Percentiles rank a stretch among this genome's conserved stretches.
These are phyloP conservation scores for Effrenium voratum DNA, from an alignment of 73 alveolate genomes.

Conservation along the genomic window DNA sequence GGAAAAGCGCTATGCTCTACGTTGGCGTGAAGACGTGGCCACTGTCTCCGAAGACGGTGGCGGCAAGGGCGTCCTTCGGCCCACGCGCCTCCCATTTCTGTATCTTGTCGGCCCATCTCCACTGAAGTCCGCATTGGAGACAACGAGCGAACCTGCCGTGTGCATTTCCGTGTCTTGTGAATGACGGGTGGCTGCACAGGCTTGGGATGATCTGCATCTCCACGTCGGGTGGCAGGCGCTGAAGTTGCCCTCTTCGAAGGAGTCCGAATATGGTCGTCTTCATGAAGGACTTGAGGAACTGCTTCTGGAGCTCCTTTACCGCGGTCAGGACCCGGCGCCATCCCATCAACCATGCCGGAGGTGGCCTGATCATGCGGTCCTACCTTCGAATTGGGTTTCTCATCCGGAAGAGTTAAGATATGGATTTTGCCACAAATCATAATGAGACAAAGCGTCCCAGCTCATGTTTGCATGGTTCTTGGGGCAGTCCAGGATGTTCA, in stretches of 20 bases:
- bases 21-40: background rate
- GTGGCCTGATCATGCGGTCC: background rate
- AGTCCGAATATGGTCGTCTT: background rate
- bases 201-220: background rate
- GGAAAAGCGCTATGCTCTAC: background rate
- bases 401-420: too few species aligned
- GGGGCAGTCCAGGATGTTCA: background rate
- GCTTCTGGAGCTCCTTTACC: background rate
- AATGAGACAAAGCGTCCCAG: background rate
- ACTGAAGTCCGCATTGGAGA: too few species aligned
- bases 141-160: background rate
- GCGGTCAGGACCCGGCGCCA: background rate
- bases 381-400: too few species aligned
- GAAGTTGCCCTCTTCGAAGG: background rate
- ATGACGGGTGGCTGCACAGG: background rate
- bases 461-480: background rate
- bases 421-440: background rate
- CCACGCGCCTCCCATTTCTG: background rate
- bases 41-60: background rate
- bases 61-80: constrained; percentile 4
- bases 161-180: background rate
- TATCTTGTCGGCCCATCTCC: background rate
- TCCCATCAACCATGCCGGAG: background rate
- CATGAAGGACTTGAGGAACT: background rate
- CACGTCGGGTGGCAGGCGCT: background rate